Base-by-base conservation (phyloP, 163 green algal species). In the Picocystis sp. region DNA sequence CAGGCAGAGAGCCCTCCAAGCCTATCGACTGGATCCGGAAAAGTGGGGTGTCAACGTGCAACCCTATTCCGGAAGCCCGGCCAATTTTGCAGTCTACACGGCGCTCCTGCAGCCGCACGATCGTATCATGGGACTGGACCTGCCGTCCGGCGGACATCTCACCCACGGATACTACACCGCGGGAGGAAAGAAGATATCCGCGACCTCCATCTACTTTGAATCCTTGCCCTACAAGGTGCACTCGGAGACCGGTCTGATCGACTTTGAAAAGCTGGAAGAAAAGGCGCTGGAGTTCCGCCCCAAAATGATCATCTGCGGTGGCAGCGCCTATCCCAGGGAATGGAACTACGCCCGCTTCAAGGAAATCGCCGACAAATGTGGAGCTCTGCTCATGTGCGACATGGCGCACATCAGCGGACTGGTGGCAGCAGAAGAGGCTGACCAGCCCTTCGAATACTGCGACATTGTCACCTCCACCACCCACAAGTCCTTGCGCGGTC, bases 181-280 rank as follows among this genome's bases (percentile, higher is more conserved):
- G 29, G 23, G 47, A 14, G 68, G 68, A 6, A 81, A 80, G 63
- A 77, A 77, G 52, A 77, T 85, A 52, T 79, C 65, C 14, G 75
- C 77, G 62, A 85, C 75, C 43, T 77, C 64, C 47, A 82, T 85
- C 55, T 85, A 77, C 48, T 86, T 86, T 57, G 72, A 83, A 77
- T 88, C 72, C 5, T 71, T 97, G 57, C 84, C 88, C 1, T 97
- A 97, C 80, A 95, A 94, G 78, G 77, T 97, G 0, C 64, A 93
- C 62, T 57, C 61, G 1, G 33, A 80, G 62, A 92, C 81, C 13
- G 81, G 81, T n/a, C 69, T 65, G 56, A 78, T 92, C 60, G 81
- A 91, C 71, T 87, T 83, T 52, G 81, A 81, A 48, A 81, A 81
- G 62, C 64, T 92, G 34, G 79, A 87, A 65, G 75, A 87, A 57